phyloP scores from a whole-genome alignment of 2,329 filamentous ascomycete genomes.

The Paraphoma sp. region DNA sequence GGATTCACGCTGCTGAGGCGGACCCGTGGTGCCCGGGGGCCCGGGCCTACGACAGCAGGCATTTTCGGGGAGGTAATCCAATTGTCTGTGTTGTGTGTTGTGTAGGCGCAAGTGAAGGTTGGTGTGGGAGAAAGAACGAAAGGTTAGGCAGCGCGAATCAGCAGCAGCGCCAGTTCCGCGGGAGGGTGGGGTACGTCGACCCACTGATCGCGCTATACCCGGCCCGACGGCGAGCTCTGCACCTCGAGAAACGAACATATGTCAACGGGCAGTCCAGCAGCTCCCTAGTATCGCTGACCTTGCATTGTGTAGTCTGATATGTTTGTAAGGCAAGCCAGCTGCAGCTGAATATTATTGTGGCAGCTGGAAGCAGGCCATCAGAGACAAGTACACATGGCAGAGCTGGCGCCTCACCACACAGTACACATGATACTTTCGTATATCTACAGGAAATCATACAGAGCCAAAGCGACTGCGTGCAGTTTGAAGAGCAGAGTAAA shows the following conservation, averaged over 20 bases:
- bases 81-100: background rate
- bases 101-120: background rate
- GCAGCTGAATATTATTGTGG: no score
- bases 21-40: conserved; percentile 20
- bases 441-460: no score
- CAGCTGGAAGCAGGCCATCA: no score
- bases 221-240: conserved; percentile 10
- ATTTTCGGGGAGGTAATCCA: conserved; percentile 12
- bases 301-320: no score
- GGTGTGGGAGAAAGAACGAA: conserved; percentile 4
- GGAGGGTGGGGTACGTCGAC: conserved; percentile 9
- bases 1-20: conserved; percentile 26
- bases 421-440: no score
- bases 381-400: no score
- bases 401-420: no score
- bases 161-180: conserved; percentile 6
- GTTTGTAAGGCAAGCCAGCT: no score
- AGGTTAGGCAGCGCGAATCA: conserved; percentile 17
- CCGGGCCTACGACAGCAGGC: conserved; percentile 19
- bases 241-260: conserved; percentile 13
- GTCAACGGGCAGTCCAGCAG: background rate
- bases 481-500: no score
- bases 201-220: background rate
- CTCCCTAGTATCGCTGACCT: no score
- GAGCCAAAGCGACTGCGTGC: no score